Conservation (phyloP, 768 basidiomycete species). For the Serendipita sp. region DNA sequence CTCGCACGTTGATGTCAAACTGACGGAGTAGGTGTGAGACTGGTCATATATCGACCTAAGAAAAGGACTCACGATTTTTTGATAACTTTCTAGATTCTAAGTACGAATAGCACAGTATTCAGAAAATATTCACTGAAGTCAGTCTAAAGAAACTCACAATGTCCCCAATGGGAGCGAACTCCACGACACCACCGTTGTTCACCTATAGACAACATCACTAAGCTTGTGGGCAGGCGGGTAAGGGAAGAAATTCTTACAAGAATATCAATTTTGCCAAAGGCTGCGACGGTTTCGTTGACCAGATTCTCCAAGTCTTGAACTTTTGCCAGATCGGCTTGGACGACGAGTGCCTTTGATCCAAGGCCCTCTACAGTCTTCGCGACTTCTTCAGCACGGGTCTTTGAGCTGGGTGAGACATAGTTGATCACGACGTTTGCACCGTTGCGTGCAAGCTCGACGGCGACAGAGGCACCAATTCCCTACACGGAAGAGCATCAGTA, state of each 20-base stretch:
- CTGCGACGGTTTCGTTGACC: conserved; percentile 31
- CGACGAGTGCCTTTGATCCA: conserved; percentile 28
- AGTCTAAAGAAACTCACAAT: neutral
- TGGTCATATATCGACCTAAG: neutral
- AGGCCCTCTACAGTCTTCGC: conserved; percentile 28
- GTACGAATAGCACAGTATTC: too few relatives aligned
- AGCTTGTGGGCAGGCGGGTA: too few relatives aligned
- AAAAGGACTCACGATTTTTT: neutral
- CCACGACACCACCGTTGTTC: conserved; percentile 32
- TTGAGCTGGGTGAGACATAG: conserved; percentile 28
- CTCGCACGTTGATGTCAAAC: conserved; percentile 42
- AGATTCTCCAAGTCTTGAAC: conserved; percentile 32
- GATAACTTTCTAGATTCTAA: neutral
- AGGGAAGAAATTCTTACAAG: conserved; percentile 21
- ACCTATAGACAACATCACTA: conserved; percentile 20
- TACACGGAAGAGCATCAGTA: too few relatives aligned
- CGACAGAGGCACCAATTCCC: conserved; percentile 42
- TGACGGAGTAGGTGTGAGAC: conserved; percentile 17
- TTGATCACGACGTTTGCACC: conserved; percentile 46
- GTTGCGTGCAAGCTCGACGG: conserved; percentile 34
- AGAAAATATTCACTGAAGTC: too few relatives aligned
- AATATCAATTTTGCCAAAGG: conserved; percentile 40
- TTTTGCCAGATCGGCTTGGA: conserved; percentile 37
- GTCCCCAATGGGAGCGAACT: conserved; percentile 35
- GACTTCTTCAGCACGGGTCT: conserved; percentile 33